Percentiles rank a stretch among this genome's conserved stretches.
phyloP scores from a whole-genome alignment of 140 eudicot species.

The Senecio squalidus region DNA sequence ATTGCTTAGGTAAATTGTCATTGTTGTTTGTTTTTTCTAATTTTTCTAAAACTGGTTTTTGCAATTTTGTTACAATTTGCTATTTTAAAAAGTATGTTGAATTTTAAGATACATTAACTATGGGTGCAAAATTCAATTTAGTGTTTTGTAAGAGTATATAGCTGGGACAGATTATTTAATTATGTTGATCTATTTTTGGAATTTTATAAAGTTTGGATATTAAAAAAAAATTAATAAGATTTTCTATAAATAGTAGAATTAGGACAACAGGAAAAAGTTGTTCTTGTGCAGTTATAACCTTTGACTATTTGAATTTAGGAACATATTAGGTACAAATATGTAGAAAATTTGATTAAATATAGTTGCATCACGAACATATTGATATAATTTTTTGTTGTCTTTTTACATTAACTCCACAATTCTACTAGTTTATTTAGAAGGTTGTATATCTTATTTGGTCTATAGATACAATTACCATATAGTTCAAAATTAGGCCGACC shows the following conservation, averaged over 20 bases:
- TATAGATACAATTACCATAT: not conserved
- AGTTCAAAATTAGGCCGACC: not conserved
- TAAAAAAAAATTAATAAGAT: not conserved
- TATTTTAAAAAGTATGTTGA: not conserved
- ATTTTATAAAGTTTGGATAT: slow-evolving; percentile 1
- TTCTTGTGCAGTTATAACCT: not conserved
- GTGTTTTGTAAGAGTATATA: not conserved
- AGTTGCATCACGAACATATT: slow-evolving; percentile 9
- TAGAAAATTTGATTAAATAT: slow-evolving; percentile 6
- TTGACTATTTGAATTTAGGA: slow-evolving; percentile 16
- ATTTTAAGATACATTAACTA: not conserved
- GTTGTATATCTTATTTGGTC: not conserved
- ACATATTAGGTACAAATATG: slow-evolving; percentile 13
- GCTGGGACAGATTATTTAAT: not conserved
- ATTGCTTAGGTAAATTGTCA: slow-evolving; percentile 27
- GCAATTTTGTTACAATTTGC: not conserved
- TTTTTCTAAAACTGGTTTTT: not conserved
- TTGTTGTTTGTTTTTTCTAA: not conserved
- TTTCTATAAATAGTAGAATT: not conserved
- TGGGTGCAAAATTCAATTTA: not conserved
- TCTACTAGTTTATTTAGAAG: not conserved
- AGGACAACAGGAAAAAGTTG: not conserved
- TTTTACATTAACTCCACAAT: not conserved
- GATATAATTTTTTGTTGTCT: slow-evolving; percentile 3
- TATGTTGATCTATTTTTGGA: not conserved